These are phyloP conservation scores for Nemania serpens DNA, from an alignment of 2,329 filamentous ascomycete genomes.

Conservation along the genomic window DNA sequence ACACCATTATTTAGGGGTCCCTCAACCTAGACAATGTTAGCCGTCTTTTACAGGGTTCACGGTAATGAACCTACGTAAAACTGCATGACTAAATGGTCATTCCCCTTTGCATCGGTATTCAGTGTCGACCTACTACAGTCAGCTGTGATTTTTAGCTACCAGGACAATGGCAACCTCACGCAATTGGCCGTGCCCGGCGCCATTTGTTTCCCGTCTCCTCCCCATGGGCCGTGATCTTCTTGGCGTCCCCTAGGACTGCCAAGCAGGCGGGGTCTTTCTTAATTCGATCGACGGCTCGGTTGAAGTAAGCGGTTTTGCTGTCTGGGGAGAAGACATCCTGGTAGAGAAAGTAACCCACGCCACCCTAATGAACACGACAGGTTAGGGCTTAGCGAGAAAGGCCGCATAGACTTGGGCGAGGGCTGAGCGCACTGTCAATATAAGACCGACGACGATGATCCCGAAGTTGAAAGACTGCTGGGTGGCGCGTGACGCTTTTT, in stretches of 20 bases:
- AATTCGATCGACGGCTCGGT: constrained; percentile 80
- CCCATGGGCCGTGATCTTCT: constrained; percentile 79
- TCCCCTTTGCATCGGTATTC: constrained; percentile 73
- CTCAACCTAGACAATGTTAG: constrained; percentile 62
- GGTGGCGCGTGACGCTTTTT: constrained; percentile 83
- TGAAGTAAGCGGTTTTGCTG: constrained; percentile 87
- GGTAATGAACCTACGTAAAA: constrained; percentile 67
- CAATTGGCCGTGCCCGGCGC: constrained; percentile 68
- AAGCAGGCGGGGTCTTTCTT: constrained; percentile 73
- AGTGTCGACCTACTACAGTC: constrained; percentile 60
- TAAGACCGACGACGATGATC: constrained; percentile 73
- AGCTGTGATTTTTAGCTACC: constrained; percentile 6
- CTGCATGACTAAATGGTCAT: constrained; percentile 81
- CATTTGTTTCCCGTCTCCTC: constrained; percentile 82
- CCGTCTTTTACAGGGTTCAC: neutral
- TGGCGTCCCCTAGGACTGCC: constrained; percentile 73
- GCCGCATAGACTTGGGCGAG: neutral
- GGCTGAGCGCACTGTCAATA: constrained; percentile 67
- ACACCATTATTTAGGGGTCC: constrained; percentile 75
- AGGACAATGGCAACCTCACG: constrained; percentile 47
- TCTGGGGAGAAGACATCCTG: constrained; percentile 82
- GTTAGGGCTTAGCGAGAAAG: constrained; percentile 3
- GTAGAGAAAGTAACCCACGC: constrained; percentile 79
- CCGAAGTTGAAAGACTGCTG: constrained; percentile 91
- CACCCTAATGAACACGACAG: constrained; percentile 55